A percentile compares a stretch with the other conserved stretches of the same genome.
phyloP scores from a whole-genome alignment of 2,329 filamentous ascomycete species.

The Colletotrichum theobromicola region DNA sequence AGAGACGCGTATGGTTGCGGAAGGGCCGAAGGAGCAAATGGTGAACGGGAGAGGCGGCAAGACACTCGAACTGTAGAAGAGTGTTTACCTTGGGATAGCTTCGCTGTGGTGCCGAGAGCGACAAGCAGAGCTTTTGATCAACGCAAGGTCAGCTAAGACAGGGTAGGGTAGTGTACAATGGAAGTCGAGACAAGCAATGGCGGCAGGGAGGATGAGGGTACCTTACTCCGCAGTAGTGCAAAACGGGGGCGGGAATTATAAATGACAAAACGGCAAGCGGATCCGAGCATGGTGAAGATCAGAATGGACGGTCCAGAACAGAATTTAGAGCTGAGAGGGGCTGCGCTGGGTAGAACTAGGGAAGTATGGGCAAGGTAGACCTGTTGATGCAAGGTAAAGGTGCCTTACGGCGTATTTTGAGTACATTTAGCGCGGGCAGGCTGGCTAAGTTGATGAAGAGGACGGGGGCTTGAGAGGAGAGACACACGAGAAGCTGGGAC shows the following conservation, averaged over 20 bases:
- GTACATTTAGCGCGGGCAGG: not conserved
- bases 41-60: not conserved
- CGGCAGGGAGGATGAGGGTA: not conserved
- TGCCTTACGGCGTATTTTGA: not conserved
- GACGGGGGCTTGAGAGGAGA: not conserved
- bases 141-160: not conserved
- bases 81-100: not conserved
- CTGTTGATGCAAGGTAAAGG: not conserved
- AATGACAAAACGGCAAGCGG: slow-evolving; percentile 13
- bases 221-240: too few species aligned
- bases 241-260: not conserved
- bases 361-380: not conserved
- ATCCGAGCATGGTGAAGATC: slow-evolving; percentile 10
- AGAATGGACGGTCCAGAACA: slow-evolving; percentile 11
- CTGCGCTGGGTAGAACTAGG: not conserved
- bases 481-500: not conserved
- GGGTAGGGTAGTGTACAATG: not conserved
- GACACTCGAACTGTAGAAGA: not conserved
- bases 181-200: not conserved
- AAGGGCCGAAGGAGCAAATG: not conserved
- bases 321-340: slow-evolving; percentile 12
- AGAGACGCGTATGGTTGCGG: not conserved
- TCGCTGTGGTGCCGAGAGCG: not conserved
- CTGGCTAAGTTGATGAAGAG: not conserved
- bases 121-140: not conserved